These are phyloP conservation scores for Aspergillus niger DNA, from an alignment of 2,329 filamentous ascomycete species.

Conservation along the genomic window DNA sequence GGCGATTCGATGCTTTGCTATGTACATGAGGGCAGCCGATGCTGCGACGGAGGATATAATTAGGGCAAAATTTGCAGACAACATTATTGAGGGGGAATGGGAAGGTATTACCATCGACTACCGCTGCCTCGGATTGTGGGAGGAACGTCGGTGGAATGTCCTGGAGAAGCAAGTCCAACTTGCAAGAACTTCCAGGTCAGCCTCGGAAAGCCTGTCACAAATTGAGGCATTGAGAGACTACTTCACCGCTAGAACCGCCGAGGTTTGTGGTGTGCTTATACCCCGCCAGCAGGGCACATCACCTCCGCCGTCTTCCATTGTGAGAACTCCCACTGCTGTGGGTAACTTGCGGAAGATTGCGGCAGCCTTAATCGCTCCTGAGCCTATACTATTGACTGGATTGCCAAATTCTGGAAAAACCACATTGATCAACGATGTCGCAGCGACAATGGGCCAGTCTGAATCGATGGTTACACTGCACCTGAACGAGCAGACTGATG, in stretches of 20 bases:
- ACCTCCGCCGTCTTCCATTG: constrained; percentile 55
- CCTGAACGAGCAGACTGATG: constrained; percentile 96
- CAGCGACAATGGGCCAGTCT: constrained; percentile 75
- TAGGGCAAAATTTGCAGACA: constrained; percentile 63
- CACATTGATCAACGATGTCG: constrained; percentile 77
- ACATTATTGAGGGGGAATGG: constrained; percentile 67
- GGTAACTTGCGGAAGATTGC: constrained; percentile 72
- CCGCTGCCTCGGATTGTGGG: constrained; percentile 68
- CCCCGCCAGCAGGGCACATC: constrained; percentile 58
- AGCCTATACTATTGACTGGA: constrained; percentile 79
- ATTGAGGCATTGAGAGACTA: constrained; percentile 32
- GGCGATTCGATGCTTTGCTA: constrained; percentile 76
- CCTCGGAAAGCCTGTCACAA: constrained; percentile 25
- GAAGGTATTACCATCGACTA: constrained; percentile 79
- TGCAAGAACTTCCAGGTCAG: constrained; percentile 26
- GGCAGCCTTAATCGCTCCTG: constrained; percentile 63
- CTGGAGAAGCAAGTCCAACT: constrained; percentile 33
- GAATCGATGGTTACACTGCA: constrained; percentile 89
- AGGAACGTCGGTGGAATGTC: constrained; percentile 58
- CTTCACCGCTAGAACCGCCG: constrained; percentile 63
- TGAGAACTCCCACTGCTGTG: constrained; percentile 72
- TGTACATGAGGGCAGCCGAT: constrained; percentile 79
- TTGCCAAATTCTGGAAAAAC: constrained; percentile 90
- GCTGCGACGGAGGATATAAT: constrained; percentile 73
- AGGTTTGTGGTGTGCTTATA: constrained; percentile 68